phyloP scores from a whole-genome alignment of 306 rosid species.

The Prosopis cineraria region DNA sequence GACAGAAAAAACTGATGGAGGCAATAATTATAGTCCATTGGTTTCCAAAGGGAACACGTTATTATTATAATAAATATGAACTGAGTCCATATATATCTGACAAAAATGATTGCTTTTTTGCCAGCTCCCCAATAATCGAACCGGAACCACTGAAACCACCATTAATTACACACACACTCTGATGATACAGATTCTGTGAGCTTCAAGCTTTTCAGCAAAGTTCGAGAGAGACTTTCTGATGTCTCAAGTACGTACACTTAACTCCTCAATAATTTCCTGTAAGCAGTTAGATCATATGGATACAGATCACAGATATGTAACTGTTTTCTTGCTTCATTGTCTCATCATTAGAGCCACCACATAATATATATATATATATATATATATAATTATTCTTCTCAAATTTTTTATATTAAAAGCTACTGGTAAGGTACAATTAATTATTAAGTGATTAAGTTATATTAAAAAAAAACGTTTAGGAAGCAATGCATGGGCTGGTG shows the following conservation, averaged over 20 bases:
- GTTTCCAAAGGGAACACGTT: conserved; percentile 12
- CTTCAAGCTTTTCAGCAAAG: conserved; percentile 24
- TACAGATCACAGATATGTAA: not conserved
- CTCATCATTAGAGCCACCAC: conserved; percentile 3
- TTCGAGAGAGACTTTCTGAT: conserved; percentile 28
- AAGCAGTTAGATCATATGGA: not conserved
- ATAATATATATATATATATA: not conserved
- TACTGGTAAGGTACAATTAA: not conserved
- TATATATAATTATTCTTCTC: not conserved
- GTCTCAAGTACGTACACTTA: conserved; percentile 16
- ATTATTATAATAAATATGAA: not conserved
- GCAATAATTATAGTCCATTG: conserved; percentile 15
- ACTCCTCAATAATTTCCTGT: conserved; percentile 29
- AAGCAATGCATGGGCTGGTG: too few species aligned
- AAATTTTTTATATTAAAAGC: not conserved
- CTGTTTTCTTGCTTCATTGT: conserved; percentile 24
- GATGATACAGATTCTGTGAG: conserved; percentile 14
- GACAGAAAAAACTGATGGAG: not conserved
- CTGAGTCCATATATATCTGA: not conserved
- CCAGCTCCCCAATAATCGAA: not conserved
- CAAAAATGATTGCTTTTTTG: conserved; percentile 3
- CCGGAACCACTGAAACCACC: not conserved
- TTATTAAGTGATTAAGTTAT: too few species aligned
- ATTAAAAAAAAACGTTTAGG: too few species aligned
- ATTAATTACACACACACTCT: not conserved